Percentiles rank a stretch among this genome's conserved stretches.
Conservation (phyloP, 2,329 filamentous ascomycete species). For the Aspergillus eucalypticola region DNA sequence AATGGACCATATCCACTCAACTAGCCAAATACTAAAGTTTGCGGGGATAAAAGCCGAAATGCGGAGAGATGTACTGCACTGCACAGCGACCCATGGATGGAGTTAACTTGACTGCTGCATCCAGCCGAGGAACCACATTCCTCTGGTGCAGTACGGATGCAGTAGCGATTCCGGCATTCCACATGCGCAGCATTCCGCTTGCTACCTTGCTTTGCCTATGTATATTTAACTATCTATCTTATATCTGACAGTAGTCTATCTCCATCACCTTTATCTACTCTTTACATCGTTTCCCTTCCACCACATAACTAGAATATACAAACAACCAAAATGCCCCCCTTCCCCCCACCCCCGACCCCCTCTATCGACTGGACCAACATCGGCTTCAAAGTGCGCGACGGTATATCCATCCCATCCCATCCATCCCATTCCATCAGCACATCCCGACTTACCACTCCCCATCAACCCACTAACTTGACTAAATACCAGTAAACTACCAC, state of each 20-base stretch:
- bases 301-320: too few relatives aligned
- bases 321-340: conserved; percentile 17
- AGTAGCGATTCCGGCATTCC: too few relatives aligned
- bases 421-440: not conserved
- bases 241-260: not conserved
- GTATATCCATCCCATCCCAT: conserved; percentile 49
- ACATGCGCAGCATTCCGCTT: too few relatives aligned
- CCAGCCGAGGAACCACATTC: too few relatives aligned
- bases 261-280: not conserved
- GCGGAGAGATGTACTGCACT: too few relatives aligned
- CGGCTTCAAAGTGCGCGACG: conserved; percentile 89
- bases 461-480: not conserved
- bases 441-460: not conserved
- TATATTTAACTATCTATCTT: not conserved
- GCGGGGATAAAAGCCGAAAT: too few relatives aligned
- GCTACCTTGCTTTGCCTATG: not conserved
- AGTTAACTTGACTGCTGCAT: too few relatives aligned
- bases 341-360: conserved; percentile 35
- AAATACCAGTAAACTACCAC: conserved; percentile 74
- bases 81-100: too few relatives aligned
- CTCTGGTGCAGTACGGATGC: too few relatives aligned
- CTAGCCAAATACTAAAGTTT: too few relatives aligned
- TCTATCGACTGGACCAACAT: conserved; percentile 80
- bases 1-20: too few relatives aligned
- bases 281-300: not conserved